A percentile compares a stretch with the other conserved stretches of the same genome.
phyloP scores from a whole-genome alignment of 106 monocot species.

The Allium fistulosum region DNA sequence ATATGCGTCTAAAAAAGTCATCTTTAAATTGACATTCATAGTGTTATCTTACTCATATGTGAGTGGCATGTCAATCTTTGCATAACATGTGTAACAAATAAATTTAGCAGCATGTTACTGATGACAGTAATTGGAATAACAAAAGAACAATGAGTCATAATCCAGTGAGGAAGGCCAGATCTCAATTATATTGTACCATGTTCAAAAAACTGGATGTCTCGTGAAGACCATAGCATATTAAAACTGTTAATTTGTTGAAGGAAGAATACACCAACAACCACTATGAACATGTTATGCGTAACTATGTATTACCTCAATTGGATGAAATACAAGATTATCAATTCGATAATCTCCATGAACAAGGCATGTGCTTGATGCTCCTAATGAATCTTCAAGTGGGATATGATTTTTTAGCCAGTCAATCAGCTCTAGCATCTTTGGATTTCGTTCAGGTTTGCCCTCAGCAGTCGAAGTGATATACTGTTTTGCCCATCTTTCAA shows the following conservation, averaged over 20 bases:
- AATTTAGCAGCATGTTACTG: background rate
- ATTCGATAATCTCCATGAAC: slow-evolving; percentile 95
- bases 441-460: slow-evolving; percentile 60
- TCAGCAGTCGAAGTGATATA: slow-evolving; percentile 91
- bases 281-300: too few relatives aligned
- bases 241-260: background rate
- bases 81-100: too few relatives aligned
- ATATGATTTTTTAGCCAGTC: slow-evolving; percentile 76
- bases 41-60: too few relatives aligned
- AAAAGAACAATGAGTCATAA: background rate
- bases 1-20: too few relatives aligned
- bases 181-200: background rate
- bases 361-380: slow-evolving; percentile 54
- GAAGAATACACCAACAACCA: too few relatives aligned
- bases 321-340: slow-evolving; percentile 98
- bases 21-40: too few relatives aligned
- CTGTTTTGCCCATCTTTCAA: slow-evolving; percentile 85
- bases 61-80: too few relatives aligned
- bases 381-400: slow-evolving; percentile 70
- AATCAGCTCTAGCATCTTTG: slow-evolving; percentile 78
- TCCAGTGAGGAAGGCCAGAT: background rate
- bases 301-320: slow-evolving; percentile 27
- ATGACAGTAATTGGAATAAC: background rate
- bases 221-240: background rate
- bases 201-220: background rate